Evolutionary conservation across 345 rosid species (phyloP).

Genomic region (Citrus reticulata): DNA sequence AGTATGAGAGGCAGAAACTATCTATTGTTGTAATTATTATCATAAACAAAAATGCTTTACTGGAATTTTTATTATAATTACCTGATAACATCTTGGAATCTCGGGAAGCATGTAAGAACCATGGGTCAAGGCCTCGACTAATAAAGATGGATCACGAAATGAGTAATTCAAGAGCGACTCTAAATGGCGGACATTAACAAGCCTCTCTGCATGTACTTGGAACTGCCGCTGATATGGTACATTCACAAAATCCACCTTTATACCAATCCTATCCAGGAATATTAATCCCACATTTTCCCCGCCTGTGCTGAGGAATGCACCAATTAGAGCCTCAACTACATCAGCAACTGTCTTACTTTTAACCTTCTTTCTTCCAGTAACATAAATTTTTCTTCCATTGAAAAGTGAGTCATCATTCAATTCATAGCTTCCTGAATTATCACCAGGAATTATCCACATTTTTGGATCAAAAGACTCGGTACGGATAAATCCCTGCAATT

Average conservation of each 20-base stretch:
- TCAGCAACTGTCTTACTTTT: slow-evolving; percentile 74
- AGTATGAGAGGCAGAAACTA: background rate
- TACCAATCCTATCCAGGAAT: slow-evolving; percentile 72
- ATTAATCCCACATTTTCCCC: slow-evolving; percentile 65
- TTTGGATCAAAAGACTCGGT: slow-evolving; percentile 63
- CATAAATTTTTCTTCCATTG: slow-evolving; percentile 38
- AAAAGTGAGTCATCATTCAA: slow-evolving; percentile 36
- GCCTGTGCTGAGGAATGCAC: slow-evolving; percentile 70
- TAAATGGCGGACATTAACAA: slow-evolving; percentile 40
- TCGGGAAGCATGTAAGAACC: slow-evolving; percentile 90
- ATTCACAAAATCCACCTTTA: slow-evolving; percentile 43
- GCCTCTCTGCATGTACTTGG: slow-evolving; percentile 31
- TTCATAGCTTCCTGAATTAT: slow-evolving; percentile 27
- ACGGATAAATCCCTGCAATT: slow-evolving; percentile 75
- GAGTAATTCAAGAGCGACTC: slow-evolving; percentile 57
- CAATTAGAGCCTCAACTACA: slow-evolving; percentile 82
- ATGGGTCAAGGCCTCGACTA: slow-evolving; percentile 92
- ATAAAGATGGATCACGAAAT: slow-evolving; percentile 57
- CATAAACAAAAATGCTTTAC: background rate
- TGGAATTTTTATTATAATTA: slow-evolving; percentile 13
- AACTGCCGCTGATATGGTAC: slow-evolving; percentile 30
- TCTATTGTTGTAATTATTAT: background rate
- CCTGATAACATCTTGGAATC: slow-evolving; percentile 92
- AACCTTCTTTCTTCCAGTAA: slow-evolving; percentile 37
- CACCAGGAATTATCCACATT: slow-evolving; percentile 75